Evolutionary conservation across 116 monocot species (phyloP).

Genomic region (Zostera marina): DNA sequence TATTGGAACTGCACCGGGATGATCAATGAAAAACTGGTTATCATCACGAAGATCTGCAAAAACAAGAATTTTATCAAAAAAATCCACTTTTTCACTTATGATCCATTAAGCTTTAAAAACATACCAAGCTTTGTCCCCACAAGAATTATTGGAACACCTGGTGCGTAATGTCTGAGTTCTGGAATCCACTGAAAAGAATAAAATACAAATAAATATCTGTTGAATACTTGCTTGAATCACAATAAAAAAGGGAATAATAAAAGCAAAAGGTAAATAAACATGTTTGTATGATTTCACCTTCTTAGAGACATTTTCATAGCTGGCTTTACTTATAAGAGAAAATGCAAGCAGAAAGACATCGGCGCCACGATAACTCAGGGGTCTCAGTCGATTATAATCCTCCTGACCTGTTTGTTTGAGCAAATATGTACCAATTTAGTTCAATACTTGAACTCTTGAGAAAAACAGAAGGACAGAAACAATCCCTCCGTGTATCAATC

Average conservation of each 20-base stretch:
- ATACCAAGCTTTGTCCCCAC: constrained; percentile 74
- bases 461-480: too few relatives aligned
- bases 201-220: not conserved
- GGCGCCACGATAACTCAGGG: constrained; percentile 11
- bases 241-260: not conserved
- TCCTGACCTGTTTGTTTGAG: constrained; percentile 9
- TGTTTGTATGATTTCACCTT: not conserved
- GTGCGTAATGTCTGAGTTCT: constrained; percentile 60
- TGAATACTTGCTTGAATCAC: not conserved
- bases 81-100: not conserved
- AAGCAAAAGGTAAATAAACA: not conserved
- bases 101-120: not conserved
- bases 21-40: constrained; percentile 58
- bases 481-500: too few relatives aligned
- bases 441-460: too few relatives aligned
- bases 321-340: constrained; percentile 13
- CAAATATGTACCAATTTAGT: not conserved
- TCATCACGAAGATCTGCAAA: constrained; percentile 71
- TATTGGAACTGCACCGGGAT: constrained; percentile 57
- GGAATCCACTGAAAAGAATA: constrained; percentile 56
- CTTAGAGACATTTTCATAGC: constrained; percentile 14
- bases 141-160: constrained; percentile 60
- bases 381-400: constrained; percentile 12
- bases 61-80: constrained; percentile 1
- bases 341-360: constrained; percentile 15